phyloP scores from a whole-genome alignment of 768 basidiomycete genomes.

The Lactarius pseudohatsudake region DNA sequence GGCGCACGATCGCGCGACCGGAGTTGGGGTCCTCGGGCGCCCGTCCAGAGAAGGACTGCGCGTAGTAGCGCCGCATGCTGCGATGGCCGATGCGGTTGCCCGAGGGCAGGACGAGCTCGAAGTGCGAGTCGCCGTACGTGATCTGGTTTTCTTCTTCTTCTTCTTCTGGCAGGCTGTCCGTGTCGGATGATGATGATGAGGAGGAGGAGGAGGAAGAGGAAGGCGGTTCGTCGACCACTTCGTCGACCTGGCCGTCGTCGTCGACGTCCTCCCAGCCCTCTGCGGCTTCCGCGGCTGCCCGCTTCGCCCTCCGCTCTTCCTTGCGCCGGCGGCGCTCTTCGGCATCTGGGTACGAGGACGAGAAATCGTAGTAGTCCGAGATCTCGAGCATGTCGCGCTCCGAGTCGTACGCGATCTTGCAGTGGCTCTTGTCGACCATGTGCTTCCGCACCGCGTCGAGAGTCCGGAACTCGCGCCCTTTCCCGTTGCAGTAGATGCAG shows the following conservation, averaged over 20 bases:
- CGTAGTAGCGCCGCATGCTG: constrained; percentile 80
- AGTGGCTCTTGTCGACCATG: constrained; percentile 95
- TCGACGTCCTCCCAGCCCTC: constrained; percentile 37
- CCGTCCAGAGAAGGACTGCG: constrained; percentile 67
- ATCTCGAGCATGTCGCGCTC: constrained; percentile 80
- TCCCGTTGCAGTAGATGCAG: constrained; percentile 88
- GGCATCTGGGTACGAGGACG: constrained; percentile 66
- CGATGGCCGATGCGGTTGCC: constrained; percentile 93
- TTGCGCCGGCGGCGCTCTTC: constrained; percentile 33
- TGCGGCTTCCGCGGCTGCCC: constrained; percentile 31
- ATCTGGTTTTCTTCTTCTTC: constrained; percentile 42
- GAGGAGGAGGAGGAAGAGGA: constrained; percentile 24
- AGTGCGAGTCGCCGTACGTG: constrained; percentile 74
- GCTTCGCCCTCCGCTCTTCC: constrained; percentile 24
- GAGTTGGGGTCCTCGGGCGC: constrained; percentile 58
- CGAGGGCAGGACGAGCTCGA: constrained; percentile 91
- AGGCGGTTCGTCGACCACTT: constrained; percentile 34
- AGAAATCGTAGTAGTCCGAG: constrained; percentile 93
- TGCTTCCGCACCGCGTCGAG: constrained; percentile 90
- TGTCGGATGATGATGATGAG: constrained; percentile 35
- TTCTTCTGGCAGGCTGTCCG: constrained; percentile 46
- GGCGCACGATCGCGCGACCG: constrained; percentile 73
- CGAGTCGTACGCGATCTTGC: constrained; percentile 90
- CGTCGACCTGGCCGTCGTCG: constrained; percentile 38
- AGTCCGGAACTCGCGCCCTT: constrained; percentile 76